Evolutionary conservation across 2,329 filamentous ascomycete species (phyloP), one percentile per base, ranked within the genome.

Genomic region (Alternaria ethzedia): DNA sequence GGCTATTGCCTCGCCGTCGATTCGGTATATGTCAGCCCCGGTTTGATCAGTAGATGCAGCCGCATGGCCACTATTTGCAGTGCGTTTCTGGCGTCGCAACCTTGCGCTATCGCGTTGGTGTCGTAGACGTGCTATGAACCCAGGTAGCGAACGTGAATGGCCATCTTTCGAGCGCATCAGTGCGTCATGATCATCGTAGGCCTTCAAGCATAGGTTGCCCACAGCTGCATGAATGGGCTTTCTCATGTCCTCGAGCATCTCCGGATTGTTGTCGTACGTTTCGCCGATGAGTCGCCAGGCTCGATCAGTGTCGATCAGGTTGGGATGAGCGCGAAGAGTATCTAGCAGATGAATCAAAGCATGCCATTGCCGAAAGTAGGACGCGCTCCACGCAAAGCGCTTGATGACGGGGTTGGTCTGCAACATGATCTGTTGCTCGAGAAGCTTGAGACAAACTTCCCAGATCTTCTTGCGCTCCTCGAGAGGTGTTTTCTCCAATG

Each of bases 391-490:
- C 23, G 83, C 82, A 87, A 87, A 89, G 70, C 86, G 85, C 59
- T 82, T 79, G 1, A 85, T 88, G 15, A 83, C 81, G 41, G 82
- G 79, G 63, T 91, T 88, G 0, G 83, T 85, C 70, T 89, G 86
- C 8, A 93, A 78, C 2, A 90, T 82, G 54, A 88, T 82, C 26
- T 86, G 86, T 73, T 90, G 87, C 74, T 93, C 90, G 51, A 92
- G 85, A 25, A 93, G 87, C 72, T 93, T 90, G 23, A 64, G 23
- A 49, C 57, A 52, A 11, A 55, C 45, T 30, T 54, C 52, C 61
- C 57, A 64, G 4, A 64, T 52, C 13, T 52, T 23, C 15, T 43
- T 13, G 9, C 47, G 45, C 17, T 64, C 93, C 84, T 5, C 89
- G 87, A 0, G 88, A 88, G 21, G 88, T 78, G 71, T 92, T 90